A percentile compares a stretch with the other conserved stretches of the same genome.
Conservation (phyloP, 768 basidiomycete species). For the Boletus edulis region DNA sequence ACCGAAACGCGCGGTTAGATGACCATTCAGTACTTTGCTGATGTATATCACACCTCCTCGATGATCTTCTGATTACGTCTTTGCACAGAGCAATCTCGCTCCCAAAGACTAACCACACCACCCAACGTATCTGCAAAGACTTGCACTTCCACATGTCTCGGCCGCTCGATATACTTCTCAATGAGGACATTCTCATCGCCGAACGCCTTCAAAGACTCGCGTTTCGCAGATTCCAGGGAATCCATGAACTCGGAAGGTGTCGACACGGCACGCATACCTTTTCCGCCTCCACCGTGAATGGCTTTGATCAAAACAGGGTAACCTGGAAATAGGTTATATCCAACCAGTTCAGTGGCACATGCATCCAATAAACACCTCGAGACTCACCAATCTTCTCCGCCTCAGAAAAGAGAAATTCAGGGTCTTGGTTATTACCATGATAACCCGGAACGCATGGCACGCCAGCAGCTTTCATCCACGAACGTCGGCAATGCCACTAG, state of each 20-base stretch:
- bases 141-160: constrained; percentile 93
- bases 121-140: constrained; percentile 85
- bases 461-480: constrained; percentile 59
- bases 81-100: constrained; percentile 91
- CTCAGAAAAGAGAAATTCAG: constrained; percentile 61
- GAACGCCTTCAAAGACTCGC: constrained; percentile 86
- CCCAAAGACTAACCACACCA: constrained; percentile 92
- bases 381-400: constrained; percentile 65
- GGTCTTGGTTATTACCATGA: constrained; percentile 81
- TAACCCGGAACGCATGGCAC: constrained; percentile 96
- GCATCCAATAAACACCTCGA: not conserved
- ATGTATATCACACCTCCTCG: constrained; percentile 57
- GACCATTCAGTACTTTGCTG: not conserved
- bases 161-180: constrained; percentile 84
- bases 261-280: constrained; percentile 87
- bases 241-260: constrained; percentile 71
- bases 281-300: constrained; percentile 94
- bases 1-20: constrained; percentile 1
- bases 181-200: constrained; percentile 84
- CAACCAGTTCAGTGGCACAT: not conserved
- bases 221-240: constrained; percentile 80
- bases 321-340: constrained; percentile 38
- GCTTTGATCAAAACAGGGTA: constrained; percentile 96
- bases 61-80: constrained; percentile 94
- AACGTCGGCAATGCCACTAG: constrained; percentile 1